Evolutionary conservation across 1,284 basidiomycete genomes (phyloP).

Genomic region (Leccinum subrobustum): DNA sequence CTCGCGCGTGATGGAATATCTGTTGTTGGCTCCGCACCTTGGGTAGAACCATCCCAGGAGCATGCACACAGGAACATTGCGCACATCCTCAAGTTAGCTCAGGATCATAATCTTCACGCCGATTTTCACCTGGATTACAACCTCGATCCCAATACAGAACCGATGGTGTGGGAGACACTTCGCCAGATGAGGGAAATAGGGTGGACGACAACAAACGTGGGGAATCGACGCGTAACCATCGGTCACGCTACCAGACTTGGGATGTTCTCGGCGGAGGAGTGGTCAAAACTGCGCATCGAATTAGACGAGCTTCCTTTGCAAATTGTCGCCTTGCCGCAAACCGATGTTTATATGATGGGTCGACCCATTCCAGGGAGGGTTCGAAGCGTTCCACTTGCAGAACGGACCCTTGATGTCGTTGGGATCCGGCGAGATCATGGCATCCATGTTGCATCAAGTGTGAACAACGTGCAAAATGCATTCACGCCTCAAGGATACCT

Average conservation of each 20-base stretch:
- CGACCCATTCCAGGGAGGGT: conserved; percentile 27
- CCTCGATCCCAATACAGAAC: conserved; percentile 47
- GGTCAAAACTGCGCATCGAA: conserved; percentile 39
- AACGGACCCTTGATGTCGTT: conserved; percentile 54
- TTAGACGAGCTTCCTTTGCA: conserved; percentile 45
- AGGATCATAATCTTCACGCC: conserved; percentile 40
- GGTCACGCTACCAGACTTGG: conserved; percentile 62
- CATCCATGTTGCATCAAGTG: conserved; percentile 52
- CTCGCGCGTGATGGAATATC: conserved; percentile 39
- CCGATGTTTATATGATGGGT: conserved; percentile 68
- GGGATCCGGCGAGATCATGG: conserved; percentile 44
- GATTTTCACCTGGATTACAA: conserved; percentile 72
- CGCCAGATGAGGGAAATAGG: conserved; percentile 33
- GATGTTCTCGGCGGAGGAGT: conserved; percentile 47
- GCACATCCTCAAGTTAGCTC: conserved; percentile 49
- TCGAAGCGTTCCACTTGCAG: conserved; percentile 35
- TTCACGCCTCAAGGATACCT: conserved; percentile 65
- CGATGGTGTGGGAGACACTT: conserved; percentile 57
- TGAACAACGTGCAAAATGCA: conserved; percentile 65
- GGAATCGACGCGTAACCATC: conserved; percentile 43
- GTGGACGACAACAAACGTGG: conserved; percentile 21
- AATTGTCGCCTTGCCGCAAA: conserved; percentile 59
- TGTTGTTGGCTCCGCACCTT: conserved; percentile 62
- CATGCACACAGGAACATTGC: conserved; percentile 53
- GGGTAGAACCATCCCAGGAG: conserved; percentile 51